These are phyloP conservation scores for Fusarium neocosmosporiellum DNA, from an alignment of 2,329 filamentous ascomycete species.

Conservation along the genomic window DNA sequence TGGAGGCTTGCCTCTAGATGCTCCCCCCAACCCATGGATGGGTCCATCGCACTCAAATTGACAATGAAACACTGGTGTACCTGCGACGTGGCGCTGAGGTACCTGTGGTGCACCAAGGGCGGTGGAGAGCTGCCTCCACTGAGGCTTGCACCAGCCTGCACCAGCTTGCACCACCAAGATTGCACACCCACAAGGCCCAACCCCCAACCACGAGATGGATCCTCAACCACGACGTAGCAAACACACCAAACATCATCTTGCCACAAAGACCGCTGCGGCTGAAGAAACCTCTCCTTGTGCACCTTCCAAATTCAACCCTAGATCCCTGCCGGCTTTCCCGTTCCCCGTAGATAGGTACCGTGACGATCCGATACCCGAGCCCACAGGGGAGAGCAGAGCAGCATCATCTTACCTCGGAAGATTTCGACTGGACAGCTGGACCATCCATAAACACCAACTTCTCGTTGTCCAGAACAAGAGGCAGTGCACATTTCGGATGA, in stretches of 20 bases:
- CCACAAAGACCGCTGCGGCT: not conserved
- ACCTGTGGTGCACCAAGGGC: conserved; percentile 7
- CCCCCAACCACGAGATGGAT: not conserved
- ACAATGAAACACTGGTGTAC: conserved; percentile 5
- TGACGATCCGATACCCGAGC: conserved; percentile 19
- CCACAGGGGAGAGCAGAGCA: not conserved
- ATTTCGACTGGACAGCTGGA: not conserved
- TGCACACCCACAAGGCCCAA: not conserved
- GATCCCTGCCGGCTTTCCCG: conserved; percentile 12
- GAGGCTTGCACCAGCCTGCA: conserved; percentile 8
- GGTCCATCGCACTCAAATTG: not conserved
- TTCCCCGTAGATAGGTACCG: not conserved
- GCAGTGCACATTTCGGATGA: not conserved
- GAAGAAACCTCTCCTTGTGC: not conserved
- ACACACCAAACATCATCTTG: not conserved
- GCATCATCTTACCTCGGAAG: not conserved
- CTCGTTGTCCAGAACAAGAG: not conserved
- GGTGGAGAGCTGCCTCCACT: conserved; percentile 12
- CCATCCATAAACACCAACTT: not conserved
- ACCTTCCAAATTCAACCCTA: not conserved
- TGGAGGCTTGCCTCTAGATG: not conserved
- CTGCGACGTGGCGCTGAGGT: conserved; percentile 8
- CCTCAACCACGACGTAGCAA: not conserved
- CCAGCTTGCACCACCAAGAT: conserved; percentile 1
- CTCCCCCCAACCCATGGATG: not conserved